Conservation (phyloP, 2,329 filamentous ascomycete species). For the Xylariaceae sp. region DNA sequence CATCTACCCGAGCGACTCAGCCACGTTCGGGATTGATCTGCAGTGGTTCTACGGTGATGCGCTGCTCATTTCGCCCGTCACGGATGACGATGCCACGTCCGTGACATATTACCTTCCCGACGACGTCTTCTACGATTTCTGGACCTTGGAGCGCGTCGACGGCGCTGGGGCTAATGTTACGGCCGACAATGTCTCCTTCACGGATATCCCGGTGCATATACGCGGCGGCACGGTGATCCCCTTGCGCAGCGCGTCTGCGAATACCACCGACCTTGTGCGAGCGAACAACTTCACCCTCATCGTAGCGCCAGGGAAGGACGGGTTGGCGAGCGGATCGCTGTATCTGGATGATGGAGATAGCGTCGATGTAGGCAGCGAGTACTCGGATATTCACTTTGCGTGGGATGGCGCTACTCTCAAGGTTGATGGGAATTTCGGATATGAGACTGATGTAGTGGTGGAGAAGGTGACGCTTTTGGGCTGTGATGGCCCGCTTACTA, state of each 20-base stretch:
- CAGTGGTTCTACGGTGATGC: conserved; percentile 50
- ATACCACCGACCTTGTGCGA: conserved; percentile 48
- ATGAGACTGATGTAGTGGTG: conserved; percentile 20
- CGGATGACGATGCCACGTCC: conserved; percentile 40
- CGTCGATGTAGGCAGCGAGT: conserved; percentile 20
- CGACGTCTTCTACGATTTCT: conserved; percentile 49
- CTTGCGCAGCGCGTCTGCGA: conserved; percentile 46
- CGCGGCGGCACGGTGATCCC: conserved; percentile 59
- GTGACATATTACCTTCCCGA: conserved; percentile 48
- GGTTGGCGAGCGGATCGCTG: conserved; percentile 44
- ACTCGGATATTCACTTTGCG: conserved; percentile 22
- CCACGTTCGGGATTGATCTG: conserved; percentile 43
- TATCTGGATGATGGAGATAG: conserved; percentile 48
- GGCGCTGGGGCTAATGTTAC: conserved; percentile 25
- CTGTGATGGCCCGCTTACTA: conserved; percentile 12
- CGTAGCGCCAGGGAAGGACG: conserved; percentile 46
- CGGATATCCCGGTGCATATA: conserved; percentile 58
- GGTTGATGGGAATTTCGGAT: conserved; percentile 22
- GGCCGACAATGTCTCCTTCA: conserved; percentile 24
- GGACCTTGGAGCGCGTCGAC: conserved; percentile 23
- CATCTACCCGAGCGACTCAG: conserved; percentile 54
- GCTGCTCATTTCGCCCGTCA: conserved; percentile 48
- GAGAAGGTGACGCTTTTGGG: conserved; percentile 22
- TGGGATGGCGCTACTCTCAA: conserved; percentile 24
- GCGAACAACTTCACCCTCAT: conserved; percentile 46